phyloP scores from a whole-genome alignment of 2,329 filamentous ascomycete species.

The Triangularia setosa region DNA sequence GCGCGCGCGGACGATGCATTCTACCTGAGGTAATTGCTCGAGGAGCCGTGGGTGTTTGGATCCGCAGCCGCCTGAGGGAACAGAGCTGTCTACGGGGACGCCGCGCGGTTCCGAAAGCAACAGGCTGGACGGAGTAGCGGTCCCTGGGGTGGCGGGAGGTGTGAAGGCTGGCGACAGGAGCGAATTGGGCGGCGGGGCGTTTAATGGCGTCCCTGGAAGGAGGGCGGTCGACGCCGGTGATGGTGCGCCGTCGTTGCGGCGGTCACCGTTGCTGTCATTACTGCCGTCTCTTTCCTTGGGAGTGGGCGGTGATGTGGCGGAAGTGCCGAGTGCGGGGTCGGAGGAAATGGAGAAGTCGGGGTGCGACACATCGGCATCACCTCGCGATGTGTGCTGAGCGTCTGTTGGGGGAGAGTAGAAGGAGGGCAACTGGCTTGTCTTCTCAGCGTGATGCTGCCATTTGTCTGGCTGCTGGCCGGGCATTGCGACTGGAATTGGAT shows the following conservation, averaged over 20 bases:
- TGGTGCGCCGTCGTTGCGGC: constrained; percentile 4
- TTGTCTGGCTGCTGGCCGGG: not conserved
- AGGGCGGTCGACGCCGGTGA: not conserved
- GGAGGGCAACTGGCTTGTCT: constrained; percentile 25
- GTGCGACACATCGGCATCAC: constrained; percentile 25
- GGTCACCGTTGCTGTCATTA: not conserved
- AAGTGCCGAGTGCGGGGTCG: constrained; percentile 4
- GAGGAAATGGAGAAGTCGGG: constrained; percentile 22
- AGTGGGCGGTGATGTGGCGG: not conserved
- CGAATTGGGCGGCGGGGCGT: constrained; percentile 52
- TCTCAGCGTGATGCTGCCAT: not conserved
- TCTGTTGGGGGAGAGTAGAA: constrained; percentile 31
- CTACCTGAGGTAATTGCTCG: constrained; percentile 73
- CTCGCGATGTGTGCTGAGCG: constrained; percentile 12
- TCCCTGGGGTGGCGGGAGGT: constrained; percentile 62
- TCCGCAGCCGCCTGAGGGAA: constrained; percentile 56
- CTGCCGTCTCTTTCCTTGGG: not conserved
- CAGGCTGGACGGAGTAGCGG: constrained; percentile 44
- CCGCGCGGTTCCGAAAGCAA: constrained; percentile 40
- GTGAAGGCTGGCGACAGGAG: constrained; percentile 85
- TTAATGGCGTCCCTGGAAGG: constrained; percentile 8
- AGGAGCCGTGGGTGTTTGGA: constrained; percentile 68
- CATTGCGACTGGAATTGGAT: not conserved
- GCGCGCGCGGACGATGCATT: constrained; percentile 87
- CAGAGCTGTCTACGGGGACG: constrained; percentile 57